phyloP scores from a whole-genome alignment of 768 basidiomycete species.

The Hericium erinaceus region DNA sequence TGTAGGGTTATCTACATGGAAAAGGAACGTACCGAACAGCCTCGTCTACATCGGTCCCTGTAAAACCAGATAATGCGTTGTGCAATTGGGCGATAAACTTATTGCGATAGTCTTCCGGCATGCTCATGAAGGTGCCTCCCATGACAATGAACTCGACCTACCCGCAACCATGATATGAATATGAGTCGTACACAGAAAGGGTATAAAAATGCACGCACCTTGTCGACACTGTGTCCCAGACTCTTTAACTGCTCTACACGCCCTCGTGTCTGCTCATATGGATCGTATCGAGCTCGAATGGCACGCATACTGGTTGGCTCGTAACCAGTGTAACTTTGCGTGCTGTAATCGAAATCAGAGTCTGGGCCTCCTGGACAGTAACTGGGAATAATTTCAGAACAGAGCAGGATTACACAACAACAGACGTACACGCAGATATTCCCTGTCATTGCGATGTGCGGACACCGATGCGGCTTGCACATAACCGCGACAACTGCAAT shows the following conservation, averaged over 20 bases:
- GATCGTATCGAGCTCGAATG: conserved; percentile 92
- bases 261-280: conserved; percentile 93
- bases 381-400: conserved; percentile 27
- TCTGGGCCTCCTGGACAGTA: conserved; percentile 99
- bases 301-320: conserved; percentile 99
- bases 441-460: conserved; percentile 99
- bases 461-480: conserved; percentile 99
- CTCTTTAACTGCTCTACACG: conserved; percentile 93
- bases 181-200: background rate
- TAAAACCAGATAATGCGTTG: conserved; percentile 93
- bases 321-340: conserved; percentile 91
- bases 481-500: conserved; percentile 99
- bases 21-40: conserved; percentile 59
- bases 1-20: background rate
- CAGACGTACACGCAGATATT: conserved; percentile 91
- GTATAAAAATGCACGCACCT: conserved; percentile 41
- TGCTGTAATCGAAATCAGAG: conserved; percentile 99
- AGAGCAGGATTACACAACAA: background rate
- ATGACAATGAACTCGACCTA: conserved; percentile 90
- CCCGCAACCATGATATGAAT: background rate
- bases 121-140: conserved; percentile 99
- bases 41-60: conserved; percentile 89
- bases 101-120: conserved; percentile 92
- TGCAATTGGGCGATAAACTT: conserved; percentile 94
- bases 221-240: conserved; percentile 96